Evolutionary conservation across 441 rosid genomes (phyloP), one percentile per base, ranked within the genome.

Genomic region (Pelargonium citronellum): DNA sequence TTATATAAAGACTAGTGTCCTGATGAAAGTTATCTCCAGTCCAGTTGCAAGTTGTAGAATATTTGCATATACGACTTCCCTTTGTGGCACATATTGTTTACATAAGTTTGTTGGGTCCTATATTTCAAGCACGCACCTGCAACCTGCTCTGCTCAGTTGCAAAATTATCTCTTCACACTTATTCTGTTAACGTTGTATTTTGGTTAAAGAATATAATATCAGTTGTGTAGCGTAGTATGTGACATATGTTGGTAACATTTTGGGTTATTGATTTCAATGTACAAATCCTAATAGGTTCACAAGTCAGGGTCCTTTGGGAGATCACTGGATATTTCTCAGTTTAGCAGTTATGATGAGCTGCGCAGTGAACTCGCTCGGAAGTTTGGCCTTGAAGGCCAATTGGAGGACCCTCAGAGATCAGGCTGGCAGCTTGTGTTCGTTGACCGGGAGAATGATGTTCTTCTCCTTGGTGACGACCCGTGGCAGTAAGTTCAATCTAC

Each of bases 351-450:
- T 82, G 86, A 86, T 20, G 99, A 92, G 87, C 87, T 95, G 86
- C 94, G 98, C 60, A 81, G 89, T 73, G 96, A 91, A 82, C 93
- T 95, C 63, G 96, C 96, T 76, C 91, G 77, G 65, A 89, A 90
- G 98, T 95, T 95, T 77, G 96, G 96, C 85, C 91, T 92, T 2
- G 98, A 91, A 87, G 99, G 99, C 81, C 88, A 85, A 73, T 81
- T 95, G 78, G 99, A 95, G 87, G 89, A 91, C 87, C 95, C 98
- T 76, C 84, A 83, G 85, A 95, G 99, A 92, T 95, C 99, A 92
- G 99, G 99, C 99, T 95, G 99, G 99, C 99, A 95, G 99, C 99
- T 95, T 95, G 98, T 95, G 89, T 95, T 95, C 68, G 95, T 95
- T 71, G 99, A 95, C 90, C 85, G 96, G 89, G 99, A 95, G 96